Evolutionary conservation across 805 yeast genomes (phyloP).

Genomic region (Ogataea philodendri): DNA sequence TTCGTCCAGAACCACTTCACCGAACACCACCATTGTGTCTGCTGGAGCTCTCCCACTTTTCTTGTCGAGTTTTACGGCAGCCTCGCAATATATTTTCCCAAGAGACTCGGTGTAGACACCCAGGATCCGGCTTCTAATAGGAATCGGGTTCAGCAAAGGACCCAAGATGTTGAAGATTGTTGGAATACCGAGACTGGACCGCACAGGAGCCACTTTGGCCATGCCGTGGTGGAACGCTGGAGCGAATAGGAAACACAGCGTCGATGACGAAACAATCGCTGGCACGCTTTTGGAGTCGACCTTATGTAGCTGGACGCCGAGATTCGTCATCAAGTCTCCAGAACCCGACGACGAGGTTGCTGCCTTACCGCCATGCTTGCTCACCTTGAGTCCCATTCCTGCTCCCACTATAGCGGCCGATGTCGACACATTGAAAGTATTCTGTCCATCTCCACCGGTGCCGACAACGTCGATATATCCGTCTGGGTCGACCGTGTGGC

Average conservation of each 20-base stretch:
- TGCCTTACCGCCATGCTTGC: conserved; percentile 98
- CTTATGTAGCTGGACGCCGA: conserved; percentile 80
- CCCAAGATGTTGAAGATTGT: conserved; percentile 93
- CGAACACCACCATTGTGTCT: conserved; percentile 85
- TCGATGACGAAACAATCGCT: conserved; percentile 45
- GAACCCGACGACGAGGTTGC: conserved; percentile 92
- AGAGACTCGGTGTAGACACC: conserved; percentile 83
- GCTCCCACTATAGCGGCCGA: conserved; percentile 93
- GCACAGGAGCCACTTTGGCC: conserved; percentile 75
- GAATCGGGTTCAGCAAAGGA: conserved; percentile 90
- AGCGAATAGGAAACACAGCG: conserved; percentile 77
- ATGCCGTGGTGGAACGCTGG: conserved; percentile 93
- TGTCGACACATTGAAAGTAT: conserved; percentile 94
- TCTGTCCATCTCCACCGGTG: conserved; percentile 98
- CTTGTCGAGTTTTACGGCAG: conserved; percentile 63
- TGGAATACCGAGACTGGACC: conserved; percentile 81
- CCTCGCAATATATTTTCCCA: conserved; percentile 83
- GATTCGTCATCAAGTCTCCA: conserved; percentile 75
- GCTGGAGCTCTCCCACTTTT: conserved; percentile 41
- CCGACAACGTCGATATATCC: conserved; percentile 91
- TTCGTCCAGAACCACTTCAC: conserved; percentile 89
- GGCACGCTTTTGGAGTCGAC: conserved; percentile 66
- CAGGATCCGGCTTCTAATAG: conserved; percentile 70
- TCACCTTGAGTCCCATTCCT: conserved; percentile 76
- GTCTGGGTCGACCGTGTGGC: conserved; percentile 40